Base-by-base conservation (phyloP, 1,284 basidiomycete genomes). In the Ceratorhiza oryzae-sativae region DNA sequence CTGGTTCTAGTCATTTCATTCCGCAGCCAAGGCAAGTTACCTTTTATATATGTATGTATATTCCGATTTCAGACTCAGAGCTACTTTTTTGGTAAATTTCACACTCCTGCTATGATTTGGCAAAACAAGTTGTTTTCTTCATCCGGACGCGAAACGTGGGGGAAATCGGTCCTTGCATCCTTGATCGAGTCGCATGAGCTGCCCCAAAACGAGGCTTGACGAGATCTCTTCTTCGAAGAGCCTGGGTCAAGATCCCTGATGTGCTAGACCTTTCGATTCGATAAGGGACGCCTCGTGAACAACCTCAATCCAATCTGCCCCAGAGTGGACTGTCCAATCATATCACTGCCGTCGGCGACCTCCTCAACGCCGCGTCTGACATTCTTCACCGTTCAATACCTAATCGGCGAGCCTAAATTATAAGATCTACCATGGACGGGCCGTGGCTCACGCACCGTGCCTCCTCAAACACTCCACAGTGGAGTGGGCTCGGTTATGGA, bases 151-250 rank as follows among this genome's bases (percentile, higher is more conserved):
- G 27, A 45, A 58, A 42, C 65, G 65, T 70, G 65, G 51, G 25
- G 42, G 51, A 30, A 46, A 70, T 25, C 39, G 30, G 65, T 27
- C 53, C 32, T 48, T 25, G 34, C 30, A 53, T 20, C 13, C 18
- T n/a, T 56, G 53, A 55, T 56, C 39, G 25, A 68, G 25, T 55
- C 25, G 20, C 39, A 34, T 18, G 12, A 68, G n/a, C 27, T 20
- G 53, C 32, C 63, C 65, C 51, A 70, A 70, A 70, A 70, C 53
- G 65, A 70, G 65, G 65, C 65, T 23, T 30, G 18, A 34, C 39
- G 34, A 68, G 48, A 68, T 55, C 63, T 70, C 8, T 18, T 67
- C 41, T 25, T 68, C 51, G 63, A 58, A 20, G 51, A 70, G 65
- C 58, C 65, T 70, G 53, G 65, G 53, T 58, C 65, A 9, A 36